These are phyloP conservation scores for Verticillium klebahnii DNA, from an alignment of 2,329 filamentous ascomycete species.

Conservation along the genomic window DNA sequence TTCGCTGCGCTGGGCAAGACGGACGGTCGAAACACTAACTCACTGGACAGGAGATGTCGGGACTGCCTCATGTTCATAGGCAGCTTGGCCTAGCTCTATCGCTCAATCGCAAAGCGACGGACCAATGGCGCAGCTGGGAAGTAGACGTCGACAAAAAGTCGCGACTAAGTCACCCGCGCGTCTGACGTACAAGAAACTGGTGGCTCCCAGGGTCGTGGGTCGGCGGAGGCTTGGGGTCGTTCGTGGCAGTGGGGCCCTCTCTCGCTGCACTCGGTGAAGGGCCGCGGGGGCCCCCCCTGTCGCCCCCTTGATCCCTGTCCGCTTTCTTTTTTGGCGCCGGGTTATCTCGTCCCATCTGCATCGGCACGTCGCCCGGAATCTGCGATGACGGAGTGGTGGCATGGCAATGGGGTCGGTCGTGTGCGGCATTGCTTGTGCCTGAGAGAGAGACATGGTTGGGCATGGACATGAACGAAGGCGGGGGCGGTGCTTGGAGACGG, in stretches of 20 bases:
- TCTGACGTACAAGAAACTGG: background rate
- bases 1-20: background rate
- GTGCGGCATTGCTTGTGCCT: background rate
- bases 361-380: background rate
- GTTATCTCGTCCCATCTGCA: background rate
- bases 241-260: background rate
- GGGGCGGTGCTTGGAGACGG: background rate
- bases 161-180: background rate
- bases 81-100: background rate
- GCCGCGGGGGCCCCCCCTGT: background rate
- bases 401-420: background rate
- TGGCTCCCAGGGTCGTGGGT: background rate
- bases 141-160: slow-evolving; percentile 1
- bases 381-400: background rate
- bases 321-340: background rate
- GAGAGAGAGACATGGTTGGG: background rate
- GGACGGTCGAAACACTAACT: too few relatives aligned
- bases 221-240: background rate
- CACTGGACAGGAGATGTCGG: background rate
- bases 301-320: background rate
- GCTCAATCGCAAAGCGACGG: background rate
- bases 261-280: background rate
- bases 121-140: background rate
- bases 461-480: background rate
- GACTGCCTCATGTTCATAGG: background rate